Evolutionary conservation across 73 alveolate genomes (phyloP), one percentile per base, ranked within the genome.

Genomic region (Blepharisma japonicum): DNA sequence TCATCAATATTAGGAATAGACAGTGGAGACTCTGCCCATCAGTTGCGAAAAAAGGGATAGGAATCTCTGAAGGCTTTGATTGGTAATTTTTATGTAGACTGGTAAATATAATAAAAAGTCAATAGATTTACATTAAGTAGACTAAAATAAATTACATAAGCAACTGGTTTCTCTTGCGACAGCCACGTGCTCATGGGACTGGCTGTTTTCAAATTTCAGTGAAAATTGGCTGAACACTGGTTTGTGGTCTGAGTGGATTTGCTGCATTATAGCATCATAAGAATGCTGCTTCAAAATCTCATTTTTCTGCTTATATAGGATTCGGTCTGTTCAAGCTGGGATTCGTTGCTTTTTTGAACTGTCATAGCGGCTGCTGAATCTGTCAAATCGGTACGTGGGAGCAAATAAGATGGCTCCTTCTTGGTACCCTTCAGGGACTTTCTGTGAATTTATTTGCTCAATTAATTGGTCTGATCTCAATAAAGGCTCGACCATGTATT

Each of bases 281-380:
- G 87, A 68, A 7, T 68, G 8, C 66, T 74, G 54, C 20, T 38
- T 42, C 20, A 88, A 48, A 6, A 7, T 55, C 71, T 84, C 85
- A 55, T 80, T 77, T 20, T 86, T 81, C 72, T 9, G 6, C 68
- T 91, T 84, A 50, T 84, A 88, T 20, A 94, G 80, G 71, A 94
- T 87, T 54, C 98, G 68, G 71, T 94, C 98, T 4, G 97, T 91
- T 95, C 96, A 94, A 14, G 95, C 97, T 0, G 98, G 98, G 0
- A 79, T 74, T 70, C 98, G 71, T 55, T 82, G 77, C 25, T 66
- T 78, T 25, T 55, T 81, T 25, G 89, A 83, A 79, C 23, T 45
- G 25, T 68, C 79, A 68, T 89, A 94, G 7, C 77, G 72, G 68
- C 81, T 87, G 6, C 88, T 84, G 6, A 83, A 84, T 27, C 82